phyloP scores from a whole-genome alignment of 2,329 filamentous ascomycete species.

The Calonectria ilicicola region DNA sequence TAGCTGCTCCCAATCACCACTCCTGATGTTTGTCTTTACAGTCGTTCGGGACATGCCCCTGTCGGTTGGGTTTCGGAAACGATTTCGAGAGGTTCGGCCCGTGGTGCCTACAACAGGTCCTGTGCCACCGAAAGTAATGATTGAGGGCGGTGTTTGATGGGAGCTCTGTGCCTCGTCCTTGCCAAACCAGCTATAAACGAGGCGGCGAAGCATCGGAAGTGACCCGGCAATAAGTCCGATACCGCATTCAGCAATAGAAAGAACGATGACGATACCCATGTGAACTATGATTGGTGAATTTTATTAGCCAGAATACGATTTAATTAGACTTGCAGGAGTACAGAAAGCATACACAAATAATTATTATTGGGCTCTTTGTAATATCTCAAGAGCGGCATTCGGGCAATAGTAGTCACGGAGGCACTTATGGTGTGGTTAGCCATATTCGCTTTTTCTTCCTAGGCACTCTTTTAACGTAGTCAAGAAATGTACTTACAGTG shows the following conservation, averaged over 20 bases:
- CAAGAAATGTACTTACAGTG: not conserved
- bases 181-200: not conserved
- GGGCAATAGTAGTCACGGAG: not conserved
- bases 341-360: not conserved
- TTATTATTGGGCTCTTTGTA: not conserved
- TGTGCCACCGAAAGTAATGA: not conserved
- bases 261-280: not conserved
- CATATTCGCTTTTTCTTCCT: not conserved
- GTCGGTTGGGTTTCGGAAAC: not conserved
- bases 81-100: not conserved
- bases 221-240: not conserved
- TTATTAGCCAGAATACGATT: not conserved
- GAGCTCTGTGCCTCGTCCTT: not conserved
- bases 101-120: not conserved
- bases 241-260: not conserved
- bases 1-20: not conserved
- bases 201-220: not conserved
- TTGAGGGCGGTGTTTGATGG: not conserved
- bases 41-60: not conserved
- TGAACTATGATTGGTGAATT: not conserved
- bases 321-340: not conserved
- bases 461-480: no score
- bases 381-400: not conserved
- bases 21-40: not conserved
- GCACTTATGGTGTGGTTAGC: not conserved